Percentiles rank a stretch among this genome's conserved stretches.
phyloP scores from a whole-genome alignment of 2,329 filamentous ascomycete genomes.

The Hypoxylon sp. region DNA sequence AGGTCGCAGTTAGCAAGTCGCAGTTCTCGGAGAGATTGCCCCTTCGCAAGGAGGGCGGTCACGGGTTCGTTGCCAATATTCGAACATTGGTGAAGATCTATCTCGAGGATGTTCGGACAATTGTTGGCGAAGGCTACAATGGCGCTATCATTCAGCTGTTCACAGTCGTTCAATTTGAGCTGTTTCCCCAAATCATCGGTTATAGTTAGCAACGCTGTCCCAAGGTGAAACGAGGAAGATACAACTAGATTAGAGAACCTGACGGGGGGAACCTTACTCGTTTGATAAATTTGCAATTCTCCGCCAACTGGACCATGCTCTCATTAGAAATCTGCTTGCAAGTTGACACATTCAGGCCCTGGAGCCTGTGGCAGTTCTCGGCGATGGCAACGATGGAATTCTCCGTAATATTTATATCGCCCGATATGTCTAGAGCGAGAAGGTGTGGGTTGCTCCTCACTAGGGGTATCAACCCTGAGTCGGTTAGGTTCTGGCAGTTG shows the following conservation, averaged over 20 bases:
- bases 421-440: conserved; percentile 90
- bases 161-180: conserved; percentile 94
- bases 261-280: conserved; percentile 70
- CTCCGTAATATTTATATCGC: conserved; percentile 71
- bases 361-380: conserved; percentile 83
- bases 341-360: conserved; percentile 92
- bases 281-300: conserved; percentile 88
- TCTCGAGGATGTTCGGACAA: conserved; percentile 94
- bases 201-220: conserved; percentile 50
- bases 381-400: conserved; percentile 71
- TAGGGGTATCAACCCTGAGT: conserved; percentile 83
- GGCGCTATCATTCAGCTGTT: conserved; percentile 84
- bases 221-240: conserved; percentile 19
- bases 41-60: conserved; percentile 81
- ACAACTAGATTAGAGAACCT: not conserved
- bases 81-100: conserved; percentile 89
- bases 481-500: conserved; percentile 86
- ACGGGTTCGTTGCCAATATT: conserved; percentile 86
- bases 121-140: conserved; percentile 88
- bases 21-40: conserved; percentile 88
- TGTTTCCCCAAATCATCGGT: conserved; percentile 53
- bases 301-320: conserved; percentile 83
- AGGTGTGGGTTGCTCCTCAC: conserved; percentile 84
- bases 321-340: conserved; percentile 89
- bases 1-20: conserved; percentile 87